Conservation (phyloP, 2,329 filamentous ascomycete genomes). For the Truncatella angustata region DNA sequence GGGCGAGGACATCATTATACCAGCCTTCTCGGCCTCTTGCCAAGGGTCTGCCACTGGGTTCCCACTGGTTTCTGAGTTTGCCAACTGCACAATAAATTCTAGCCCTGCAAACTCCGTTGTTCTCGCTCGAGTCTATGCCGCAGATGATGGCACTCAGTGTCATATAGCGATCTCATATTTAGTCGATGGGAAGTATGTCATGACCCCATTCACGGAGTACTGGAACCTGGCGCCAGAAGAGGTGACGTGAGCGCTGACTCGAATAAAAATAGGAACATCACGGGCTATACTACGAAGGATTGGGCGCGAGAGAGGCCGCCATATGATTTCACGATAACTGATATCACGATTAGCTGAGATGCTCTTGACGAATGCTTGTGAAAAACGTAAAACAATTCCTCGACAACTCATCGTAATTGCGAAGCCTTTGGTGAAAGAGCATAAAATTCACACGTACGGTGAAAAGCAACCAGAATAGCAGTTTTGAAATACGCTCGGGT, state of each 20-base stretch:
- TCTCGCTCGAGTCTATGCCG: background rate
- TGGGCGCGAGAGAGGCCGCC: constrained; percentile 3
- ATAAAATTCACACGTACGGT: no score
- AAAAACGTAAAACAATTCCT: background rate
- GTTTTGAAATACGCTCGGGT: no score
- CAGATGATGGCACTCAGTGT: background rate
- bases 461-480: no score
- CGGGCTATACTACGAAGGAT: background rate
- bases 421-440: background rate
- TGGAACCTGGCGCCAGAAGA: no score
- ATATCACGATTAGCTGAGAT: background rate
- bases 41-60: background rate
- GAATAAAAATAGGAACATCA: no score
- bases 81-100: background rate
- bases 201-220: no score
- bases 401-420: no score
- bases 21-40: background rate
- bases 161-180: background rate
- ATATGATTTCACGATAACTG: background rate
- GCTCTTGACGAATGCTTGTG: no score
- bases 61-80: background rate
- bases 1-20: background rate
- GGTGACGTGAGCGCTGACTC: no score
- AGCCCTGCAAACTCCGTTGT: background rate
- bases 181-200: background rate